These are phyloP conservation scores for Spirogloea muscicola DNA, from an alignment of 139 green algal genomes.

Conservation along the genomic window DNA sequence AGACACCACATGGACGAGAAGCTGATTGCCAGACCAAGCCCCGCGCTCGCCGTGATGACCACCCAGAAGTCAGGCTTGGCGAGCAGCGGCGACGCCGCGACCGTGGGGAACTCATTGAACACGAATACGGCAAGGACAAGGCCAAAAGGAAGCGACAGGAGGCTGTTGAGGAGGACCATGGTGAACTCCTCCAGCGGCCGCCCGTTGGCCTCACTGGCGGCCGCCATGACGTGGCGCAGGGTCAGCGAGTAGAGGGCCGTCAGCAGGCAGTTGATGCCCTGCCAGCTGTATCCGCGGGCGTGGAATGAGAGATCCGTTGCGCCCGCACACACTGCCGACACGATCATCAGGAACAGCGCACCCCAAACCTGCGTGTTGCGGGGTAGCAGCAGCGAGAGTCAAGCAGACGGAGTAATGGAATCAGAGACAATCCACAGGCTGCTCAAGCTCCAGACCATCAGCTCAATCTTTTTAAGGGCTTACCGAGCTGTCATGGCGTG, in stretches of 20 bases:
- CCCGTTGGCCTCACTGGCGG: constrained; percentile 9
- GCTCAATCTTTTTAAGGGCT: no score
- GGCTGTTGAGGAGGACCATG: constrained; percentile 83
- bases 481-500: no score
- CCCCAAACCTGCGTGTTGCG: constrained; percentile 13
- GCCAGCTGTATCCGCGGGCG: constrained; percentile 71
- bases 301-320: constrained; percentile 77
- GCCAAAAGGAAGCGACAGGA: constrained; percentile 72
- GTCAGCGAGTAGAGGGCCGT: constrained; percentile 68
- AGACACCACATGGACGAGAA: constrained; percentile 87
- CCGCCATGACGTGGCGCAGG: constrained; percentile 77
- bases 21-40: constrained; percentile 66
- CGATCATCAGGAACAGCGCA: constrained; percentile 15
- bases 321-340: constrained; percentile 66
- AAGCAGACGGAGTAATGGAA: no score
- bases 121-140: constrained; percentile 53
- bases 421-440: no score
- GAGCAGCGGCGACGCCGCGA: constrained; percentile 14
- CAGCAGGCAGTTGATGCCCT: constrained; percentile 72
- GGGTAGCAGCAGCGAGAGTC: no score
- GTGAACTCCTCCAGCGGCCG: constrained; percentile 26
- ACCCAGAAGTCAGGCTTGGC: background rate
- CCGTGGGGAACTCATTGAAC: no score
- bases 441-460: no score
- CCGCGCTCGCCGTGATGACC: constrained; percentile 4